Percentiles rank a stretch among this genome's conserved stretches.
These are phyloP conservation scores for Prunus campanulata DNA, from an alignment of 306 rosid genomes.

Conservation along the genomic window DNA sequence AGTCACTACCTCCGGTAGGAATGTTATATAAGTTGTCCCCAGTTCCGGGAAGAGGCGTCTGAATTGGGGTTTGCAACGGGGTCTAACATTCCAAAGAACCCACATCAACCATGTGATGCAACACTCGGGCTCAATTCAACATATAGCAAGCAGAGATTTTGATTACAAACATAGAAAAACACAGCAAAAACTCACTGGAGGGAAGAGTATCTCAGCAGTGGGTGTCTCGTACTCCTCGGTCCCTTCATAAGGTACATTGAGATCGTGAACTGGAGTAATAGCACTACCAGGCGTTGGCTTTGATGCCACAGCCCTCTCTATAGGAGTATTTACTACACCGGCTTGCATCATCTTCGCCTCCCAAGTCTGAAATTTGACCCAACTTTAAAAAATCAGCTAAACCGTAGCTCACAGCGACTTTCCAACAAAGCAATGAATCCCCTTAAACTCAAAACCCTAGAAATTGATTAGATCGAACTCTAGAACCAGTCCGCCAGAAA, in stretches of 20 bases:
- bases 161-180: not conserved
- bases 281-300: conserved; percentile 78
- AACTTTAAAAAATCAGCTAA: conserved; percentile 5
- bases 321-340: conserved; percentile 68
- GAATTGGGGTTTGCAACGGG: conserved; percentile 89
- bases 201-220: conserved; percentile 90
- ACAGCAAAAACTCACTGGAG: conserved; percentile 70
- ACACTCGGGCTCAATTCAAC: not conserved
- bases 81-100: conserved; percentile 43
- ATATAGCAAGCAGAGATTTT: not conserved
- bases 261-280: conserved; percentile 94
- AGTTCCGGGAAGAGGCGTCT: conserved; percentile 85
- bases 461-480: conserved; percentile 53
- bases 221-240: conserved; percentile 97
- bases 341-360: conserved; percentile 94
- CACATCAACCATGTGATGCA: conserved; percentile 16
- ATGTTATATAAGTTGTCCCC: conserved; percentile 70
- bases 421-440: conserved; percentile 4
- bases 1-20: conserved; percentile 87
- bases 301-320: conserved; percentile 63
- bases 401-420: conserved; percentile 17
- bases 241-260: conserved; percentile 96
- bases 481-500: conserved; percentile 24
- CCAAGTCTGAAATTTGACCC: conserved; percentile 58
- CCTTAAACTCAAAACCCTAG: conserved; percentile 25